Conservation (phyloP, 805 yeast species). For the Cyberlindnera lachancei region DNA sequence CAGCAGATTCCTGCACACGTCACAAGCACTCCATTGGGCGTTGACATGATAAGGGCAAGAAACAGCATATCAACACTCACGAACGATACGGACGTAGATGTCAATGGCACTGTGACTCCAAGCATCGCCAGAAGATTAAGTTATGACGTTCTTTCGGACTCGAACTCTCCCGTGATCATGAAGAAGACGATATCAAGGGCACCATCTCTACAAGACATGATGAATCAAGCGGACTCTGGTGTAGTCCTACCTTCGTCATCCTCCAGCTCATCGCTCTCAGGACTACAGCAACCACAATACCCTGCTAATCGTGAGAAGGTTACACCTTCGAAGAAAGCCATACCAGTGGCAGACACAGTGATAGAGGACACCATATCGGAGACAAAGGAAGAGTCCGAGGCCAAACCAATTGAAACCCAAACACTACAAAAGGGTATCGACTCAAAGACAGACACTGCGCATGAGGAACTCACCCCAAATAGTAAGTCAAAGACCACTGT, state of each 20-base stretch:
- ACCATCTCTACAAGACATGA: slow-evolving; percentile 12
- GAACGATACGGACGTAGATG: slow-evolving; percentile 38
- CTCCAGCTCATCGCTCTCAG: no score
- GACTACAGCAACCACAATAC: no score
- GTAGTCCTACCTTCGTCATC: no score
- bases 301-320: no score
- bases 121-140: slow-evolving; percentile 26
- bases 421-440: background rate
- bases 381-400: background rate
- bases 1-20: background rate
- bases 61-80: slow-evolving; percentile 27
- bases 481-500: slow-evolving; percentile 1
- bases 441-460: background rate
- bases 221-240: no score
- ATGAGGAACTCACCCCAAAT: background rate
- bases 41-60: slow-evolving; percentile 14
- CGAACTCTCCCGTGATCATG: slow-evolving; percentile 18
- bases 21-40: slow-evolving; percentile 10
- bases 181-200: slow-evolving; percentile 16
- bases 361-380: slow-evolving; percentile 1
- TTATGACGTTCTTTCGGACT: slow-evolving; percentile 17
- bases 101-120: slow-evolving; percentile 33
- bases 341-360: no score
- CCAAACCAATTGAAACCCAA: background rate
- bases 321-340: no score